phyloP scores from a whole-genome alignment of 2,329 filamentous ascomycete genomes.

The Aspergillus hiratsukae region DNA sequence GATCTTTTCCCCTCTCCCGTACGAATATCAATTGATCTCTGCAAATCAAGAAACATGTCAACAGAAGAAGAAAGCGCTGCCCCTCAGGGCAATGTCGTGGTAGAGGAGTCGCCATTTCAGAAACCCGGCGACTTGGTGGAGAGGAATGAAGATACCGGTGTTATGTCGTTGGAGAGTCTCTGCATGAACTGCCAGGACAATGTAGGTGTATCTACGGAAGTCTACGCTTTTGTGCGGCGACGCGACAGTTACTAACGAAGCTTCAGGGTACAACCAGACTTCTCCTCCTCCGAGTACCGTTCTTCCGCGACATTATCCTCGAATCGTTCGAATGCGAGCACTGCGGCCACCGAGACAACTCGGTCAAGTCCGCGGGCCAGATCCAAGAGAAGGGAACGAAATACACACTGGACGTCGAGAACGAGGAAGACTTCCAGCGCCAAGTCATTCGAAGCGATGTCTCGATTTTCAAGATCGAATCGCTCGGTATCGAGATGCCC shows the following conservation, averaged over 20 bases:
- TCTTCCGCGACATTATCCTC: conserved; percentile 94
- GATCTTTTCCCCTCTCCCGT: neutral
- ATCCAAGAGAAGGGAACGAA: conserved; percentile 85
- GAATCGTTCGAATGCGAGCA: conserved; percentile 94
- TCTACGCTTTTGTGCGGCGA: neutral
- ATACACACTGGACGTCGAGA: conserved; percentile 76
- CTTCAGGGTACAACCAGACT: conserved; percentile 74
- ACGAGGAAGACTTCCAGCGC: conserved; percentile 69
- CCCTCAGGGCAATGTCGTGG: conserved; percentile 11
- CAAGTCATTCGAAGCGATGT: conserved; percentile 91
- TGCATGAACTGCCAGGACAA: conserved; percentile 85
- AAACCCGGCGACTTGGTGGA: conserved; percentile 37
- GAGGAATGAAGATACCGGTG: conserved; percentile 38
- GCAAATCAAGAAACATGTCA: conserved; percentile 20
- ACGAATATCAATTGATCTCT: neutral
- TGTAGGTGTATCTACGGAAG: conserved; percentile 39
- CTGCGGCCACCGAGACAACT: conserved; percentile 85
- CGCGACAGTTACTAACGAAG: conserved; percentile 10
- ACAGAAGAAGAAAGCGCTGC: conserved; percentile 15
- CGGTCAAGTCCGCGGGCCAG: conserved; percentile 85
- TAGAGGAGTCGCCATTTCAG: conserved; percentile 34
- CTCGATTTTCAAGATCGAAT: conserved; percentile 79
- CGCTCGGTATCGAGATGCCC: conserved; percentile 90
- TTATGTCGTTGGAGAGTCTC: conserved; percentile 59
- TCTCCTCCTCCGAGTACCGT: conserved; percentile 87